A percentile compares a stretch with the other conserved stretches of the same genome.
Conservation (phyloP, 78 protist genomes). For the Cyanophora paradoxa region DNA sequence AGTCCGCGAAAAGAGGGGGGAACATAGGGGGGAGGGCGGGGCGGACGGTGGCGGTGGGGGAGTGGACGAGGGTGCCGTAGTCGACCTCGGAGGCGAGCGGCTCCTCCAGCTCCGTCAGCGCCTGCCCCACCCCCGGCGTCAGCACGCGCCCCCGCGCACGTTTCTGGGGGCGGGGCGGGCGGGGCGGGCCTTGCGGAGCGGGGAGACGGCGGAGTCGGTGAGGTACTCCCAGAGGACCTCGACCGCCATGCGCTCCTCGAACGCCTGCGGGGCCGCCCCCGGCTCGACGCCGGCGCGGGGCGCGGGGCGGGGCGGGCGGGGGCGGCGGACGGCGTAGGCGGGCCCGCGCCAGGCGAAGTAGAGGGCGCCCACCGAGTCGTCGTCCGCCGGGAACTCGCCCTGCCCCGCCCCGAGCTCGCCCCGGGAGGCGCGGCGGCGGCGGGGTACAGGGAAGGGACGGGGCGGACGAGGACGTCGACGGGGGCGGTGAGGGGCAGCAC, state of each 20-base stretch:
- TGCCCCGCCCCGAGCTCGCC: too few relatives aligned
- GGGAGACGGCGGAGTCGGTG: conserved; percentile 36
- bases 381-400: conserved; percentile 27
- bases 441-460: neutral
- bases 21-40: too few relatives aligned
- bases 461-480: neutral
- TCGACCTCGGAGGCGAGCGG: conserved; percentile 21
- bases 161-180: neutral
- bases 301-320: neutral
- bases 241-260: neutral
- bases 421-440: too few relatives aligned
- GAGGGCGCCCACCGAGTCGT: conserved; percentile 14
- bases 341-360: conserved; percentile 34
- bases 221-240: conserved; percentile 27
- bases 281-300: neutral
- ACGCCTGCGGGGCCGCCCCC: neutral
- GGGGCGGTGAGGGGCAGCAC: neutral
- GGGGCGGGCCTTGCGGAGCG: conserved; percentile 11
- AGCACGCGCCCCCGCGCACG: neutral
- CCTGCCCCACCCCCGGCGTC: neutral
- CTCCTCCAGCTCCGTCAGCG: conserved; percentile 12
- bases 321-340: neutral
- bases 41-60: neutral
- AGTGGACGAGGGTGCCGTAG: neutral
- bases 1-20: too few relatives aligned